Evolutionary conservation across 148 eudicot species (phyloP).

Genomic region (Vaccinium myrtillus): DNA sequence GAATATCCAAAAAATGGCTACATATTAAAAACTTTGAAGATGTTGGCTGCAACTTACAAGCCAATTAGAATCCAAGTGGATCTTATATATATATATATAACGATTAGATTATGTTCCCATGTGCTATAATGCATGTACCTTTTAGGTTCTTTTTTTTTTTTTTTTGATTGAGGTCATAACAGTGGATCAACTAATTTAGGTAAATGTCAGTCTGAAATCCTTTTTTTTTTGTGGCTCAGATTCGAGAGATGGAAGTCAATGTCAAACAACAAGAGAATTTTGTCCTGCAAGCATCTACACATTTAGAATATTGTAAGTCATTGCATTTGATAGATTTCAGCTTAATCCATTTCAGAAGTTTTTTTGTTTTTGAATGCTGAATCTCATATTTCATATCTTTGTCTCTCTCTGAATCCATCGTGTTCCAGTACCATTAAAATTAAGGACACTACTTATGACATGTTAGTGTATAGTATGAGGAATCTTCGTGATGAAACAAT

Average conservation of each 20-base stretch:
- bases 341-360: neutral
- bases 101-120: neutral
- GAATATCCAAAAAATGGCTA: neutral
- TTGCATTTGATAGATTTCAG: neutral
- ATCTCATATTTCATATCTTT: neutral
- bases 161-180: neutral
- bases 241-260: slow-evolving; percentile 70
- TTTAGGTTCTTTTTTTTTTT: neutral
- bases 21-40: neutral
- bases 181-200: neutral
- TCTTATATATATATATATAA: neutral
- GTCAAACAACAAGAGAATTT: slow-evolving; percentile 63
- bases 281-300: slow-evolving; percentile 57
- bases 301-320: slow-evolving; percentile 52
- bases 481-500: neutral
- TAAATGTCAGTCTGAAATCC: neutral
- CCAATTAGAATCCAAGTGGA: neutral
- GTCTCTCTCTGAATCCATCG: neutral
- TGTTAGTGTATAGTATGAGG: neutral
- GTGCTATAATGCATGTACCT: neutral
- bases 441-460: neutral
- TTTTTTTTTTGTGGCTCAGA: slow-evolving; percentile 33
- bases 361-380: neutral
- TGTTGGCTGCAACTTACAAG: neutral
- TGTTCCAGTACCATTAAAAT: neutral